Percentiles rank a stretch among this genome's conserved stretches.
phyloP scores from a whole-genome alignment of 2,329 filamentous ascomycete genomes.

The Hyphodiscus sp. region DNA sequence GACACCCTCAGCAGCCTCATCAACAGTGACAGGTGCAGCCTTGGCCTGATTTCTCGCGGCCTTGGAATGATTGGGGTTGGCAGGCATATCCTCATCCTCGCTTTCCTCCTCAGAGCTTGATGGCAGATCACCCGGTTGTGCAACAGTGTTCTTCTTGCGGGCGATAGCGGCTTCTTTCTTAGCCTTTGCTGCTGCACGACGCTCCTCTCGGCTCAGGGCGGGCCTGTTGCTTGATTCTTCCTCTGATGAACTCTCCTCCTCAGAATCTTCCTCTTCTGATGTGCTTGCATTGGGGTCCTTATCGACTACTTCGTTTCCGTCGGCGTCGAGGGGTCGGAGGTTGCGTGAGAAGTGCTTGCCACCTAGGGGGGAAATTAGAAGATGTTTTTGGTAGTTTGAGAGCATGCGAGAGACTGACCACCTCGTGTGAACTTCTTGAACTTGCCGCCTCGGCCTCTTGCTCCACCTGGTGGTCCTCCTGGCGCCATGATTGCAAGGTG shows the following conservation, averaged over 20 bases:
- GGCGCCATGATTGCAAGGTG: constrained; percentile 40
- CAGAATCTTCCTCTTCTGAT: constrained; percentile 46
- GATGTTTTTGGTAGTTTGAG: constrained; percentile 2
- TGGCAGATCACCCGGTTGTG: constrained; percentile 81
- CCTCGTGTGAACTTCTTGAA: constrained; percentile 90
- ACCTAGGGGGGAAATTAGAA: constrained; percentile 45
- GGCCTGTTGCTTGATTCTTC: constrained; percentile 41
- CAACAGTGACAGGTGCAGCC: constrained; percentile 35
- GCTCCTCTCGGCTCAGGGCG: constrained; percentile 75
- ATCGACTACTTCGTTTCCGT: constrained; percentile 86
- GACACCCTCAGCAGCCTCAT: constrained; percentile 47
- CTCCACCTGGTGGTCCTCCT: constrained; percentile 34
- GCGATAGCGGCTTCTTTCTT: constrained; percentile 86
- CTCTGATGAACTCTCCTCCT: constrained; percentile 41
- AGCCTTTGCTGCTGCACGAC: constrained; percentile 80
- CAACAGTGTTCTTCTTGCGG: constrained; percentile 60
- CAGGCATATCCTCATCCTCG: constrained; percentile 60
- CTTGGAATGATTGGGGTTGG: constrained; percentile 88
- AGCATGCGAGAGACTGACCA: constrained; percentile 48
- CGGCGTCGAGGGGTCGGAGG: constrained; percentile 78
- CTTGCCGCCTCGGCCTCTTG: constrained; percentile 76
- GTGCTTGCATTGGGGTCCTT: constrained; percentile 49
- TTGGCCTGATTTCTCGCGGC: constrained; percentile 56
- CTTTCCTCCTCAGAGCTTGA: constrained; percentile 59
- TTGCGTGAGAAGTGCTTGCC: constrained; percentile 95